Evolutionary conservation across 225 moss, liverwort and hornwort species (phyloP), one percentile per base, ranked within the genome.

Genomic region (Pseudoscleropodium purum): DNA sequence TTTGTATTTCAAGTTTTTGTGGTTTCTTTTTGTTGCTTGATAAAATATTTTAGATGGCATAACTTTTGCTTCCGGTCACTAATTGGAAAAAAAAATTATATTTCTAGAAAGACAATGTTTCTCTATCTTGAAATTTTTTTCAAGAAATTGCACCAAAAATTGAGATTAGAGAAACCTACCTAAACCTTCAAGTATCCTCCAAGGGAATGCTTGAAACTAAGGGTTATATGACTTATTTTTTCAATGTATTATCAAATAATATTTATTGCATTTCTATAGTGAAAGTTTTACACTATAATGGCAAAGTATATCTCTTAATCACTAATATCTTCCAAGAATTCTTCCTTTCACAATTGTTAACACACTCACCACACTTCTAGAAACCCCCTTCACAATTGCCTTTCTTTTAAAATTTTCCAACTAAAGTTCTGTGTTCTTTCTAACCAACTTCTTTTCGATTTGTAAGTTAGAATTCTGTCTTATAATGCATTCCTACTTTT

Each of bases 31-130:
- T 29, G 2, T 30, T 30, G 3, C 1, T 0, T 0, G 0, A 10
- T 1, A 30, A 74, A 74, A 74, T 45, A 17, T 10, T 74, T 29
- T 21, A 3, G 2, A 5, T 73, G 27, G 11, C 16, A 43, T 74
- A 29, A 45, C 6, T 74, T 74, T 29, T 45, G 5, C 6, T 45
- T 29, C 9, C 1, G 0, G 0, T 3, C 1, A 74, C 0, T 2
- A 0, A 18, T 45, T 45, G 30, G 29, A 43, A 29, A 17, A 17
- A 72, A 74, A 16, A 9, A 1, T 26, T 27, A 43, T 27, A 43
- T 16, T 43, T 2, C 2, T 0, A 5, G 0, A 27, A 73, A 45
- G 45, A 29, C 27, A 15, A 41, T 72, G 26, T 27, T 45, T 26
- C 45, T 45, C 8, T 29, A 9, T 15, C 5, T 17, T 3, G 0